Base-by-base conservation (phyloP, 148 eudicot genomes). In the Camellia granthamiana region DNA sequence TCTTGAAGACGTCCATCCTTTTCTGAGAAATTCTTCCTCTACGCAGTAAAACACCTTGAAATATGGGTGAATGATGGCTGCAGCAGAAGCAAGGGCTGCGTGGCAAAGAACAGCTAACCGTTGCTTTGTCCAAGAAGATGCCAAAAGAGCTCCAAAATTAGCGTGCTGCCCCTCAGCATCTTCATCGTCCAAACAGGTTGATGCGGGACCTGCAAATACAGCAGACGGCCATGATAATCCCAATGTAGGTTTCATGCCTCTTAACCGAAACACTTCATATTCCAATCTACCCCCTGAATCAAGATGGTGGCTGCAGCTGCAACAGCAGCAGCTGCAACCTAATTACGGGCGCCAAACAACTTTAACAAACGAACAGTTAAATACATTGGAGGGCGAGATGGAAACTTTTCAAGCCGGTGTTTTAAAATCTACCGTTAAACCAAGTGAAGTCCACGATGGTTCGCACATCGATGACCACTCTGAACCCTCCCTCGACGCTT, bases 41-140 rank as follows among this genome's bases (percentile, higher is more conserved):
- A 41, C 23, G 86, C 80, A 88, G 92, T 86, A 80, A 78, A 66
- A 84, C 84, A 44, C 41, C 59, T 13, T 11, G 14, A 81, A 83
- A 47, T 74, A 86, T 85, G 85, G 64, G 72, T 43, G 90, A 83
- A 74, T 84, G 85, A 94, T 94, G 97, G 98, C 98, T 7, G 90
- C 91, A 83, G 98, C 97, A 87, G 98, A 94, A 90, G 98, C 90
- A 79, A 91, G 98, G 87, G 87, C 98, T 9, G 98, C 90, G 73
- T 94, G 95, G 98, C 98, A 94, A 77, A 90, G 98, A 88, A 82
- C 95, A 63, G 98, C 90, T 79, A 94, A 94, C 81, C 92, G 98
- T 73, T 94, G 85, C 87, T 90, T 94, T 83, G 93, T 90, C 6
- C 98, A 94, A 84, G 97, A 94, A 90, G 98, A 94, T 83, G 98